phyloP scores from a whole-genome alignment of 202 grass and related monocot species.

The Setaria italica region DNA sequence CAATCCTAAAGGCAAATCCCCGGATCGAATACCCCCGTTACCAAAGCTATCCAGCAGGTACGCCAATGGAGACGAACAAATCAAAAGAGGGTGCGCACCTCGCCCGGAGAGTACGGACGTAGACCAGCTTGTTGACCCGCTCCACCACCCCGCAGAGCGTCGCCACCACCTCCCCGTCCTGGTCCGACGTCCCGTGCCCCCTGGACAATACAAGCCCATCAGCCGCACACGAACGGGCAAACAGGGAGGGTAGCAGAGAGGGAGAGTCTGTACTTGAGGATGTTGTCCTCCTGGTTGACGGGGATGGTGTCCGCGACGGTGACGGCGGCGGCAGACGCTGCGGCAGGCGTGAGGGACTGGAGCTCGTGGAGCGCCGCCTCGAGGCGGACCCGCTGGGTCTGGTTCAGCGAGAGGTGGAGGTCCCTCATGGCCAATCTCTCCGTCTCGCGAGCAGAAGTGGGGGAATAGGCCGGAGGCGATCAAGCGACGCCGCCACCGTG shows the following conservation, averaged over 20 bases:
- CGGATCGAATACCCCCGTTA: neutral
- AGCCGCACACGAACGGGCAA: neutral
- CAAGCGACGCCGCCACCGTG: neutral
- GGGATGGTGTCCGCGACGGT: conserved; percentile 74
- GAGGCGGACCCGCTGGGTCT: conserved; percentile 83
- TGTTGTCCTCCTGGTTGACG: conserved; percentile 83
- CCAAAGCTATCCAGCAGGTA: neutral
- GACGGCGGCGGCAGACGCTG: conserved; percentile 55
- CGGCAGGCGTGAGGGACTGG: conserved; percentile 39
- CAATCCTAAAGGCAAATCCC: neutral
- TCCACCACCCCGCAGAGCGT: conserved; percentile 90
- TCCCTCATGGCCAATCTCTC: conserved; percentile 54
- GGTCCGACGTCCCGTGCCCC: conserved; percentile 82
- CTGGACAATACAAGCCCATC: conserved; percentile 33
- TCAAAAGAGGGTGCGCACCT: conserved; percentile 51
- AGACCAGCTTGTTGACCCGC: conserved; percentile 95
- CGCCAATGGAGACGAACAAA: neutral
- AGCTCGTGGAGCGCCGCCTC: conserved; percentile 72
- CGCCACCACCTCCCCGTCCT: conserved; percentile 83
- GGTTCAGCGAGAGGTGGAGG: conserved; percentile 76
- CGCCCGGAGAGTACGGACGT: conserved; percentile 74
- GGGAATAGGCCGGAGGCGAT: neutral
- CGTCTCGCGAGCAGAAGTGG: neutral
- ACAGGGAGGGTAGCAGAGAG: neutral
- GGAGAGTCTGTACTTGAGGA: conserved; percentile 68